Base-by-base conservation (phyloP, 2,329 filamentous ascomycete species). In the Aspergillus sojae region DNA sequence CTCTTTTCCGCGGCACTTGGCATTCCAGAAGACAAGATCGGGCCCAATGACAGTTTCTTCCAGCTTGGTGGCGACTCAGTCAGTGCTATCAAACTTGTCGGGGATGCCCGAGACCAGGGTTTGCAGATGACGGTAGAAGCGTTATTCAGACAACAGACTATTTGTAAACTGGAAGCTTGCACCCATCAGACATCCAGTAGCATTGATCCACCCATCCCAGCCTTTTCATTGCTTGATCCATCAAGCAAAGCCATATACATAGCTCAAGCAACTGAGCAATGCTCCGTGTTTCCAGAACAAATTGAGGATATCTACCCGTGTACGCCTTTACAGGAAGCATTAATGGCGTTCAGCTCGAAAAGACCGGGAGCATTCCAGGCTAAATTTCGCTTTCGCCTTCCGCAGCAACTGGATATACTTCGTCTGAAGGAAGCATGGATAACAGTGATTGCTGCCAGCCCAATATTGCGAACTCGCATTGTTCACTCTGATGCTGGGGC, bases 341-440 rank as follows among this genome's bases (percentile, higher is more conserved):
- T 79, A 7, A 67, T 82, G 50, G 76, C 80, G 3, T 73, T 81
- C 30, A 78, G 78, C 1, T 72, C 75, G 34, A 78, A 77, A 65
- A 72, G 78, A 55, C 70, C 72, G 21, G 9, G 77, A 9, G 32
- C 52, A 16, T 54, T 21, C 77, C 79, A 9, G 82, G 28, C 39
- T 10, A n/a, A 23, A 32, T 60, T 55, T 34, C 16, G 12, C 19
- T 54, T 39, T 28, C 6, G 28, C 0, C 34, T 61, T 2, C 21
- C 14, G 1, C 4, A 11, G 3, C 9, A 32, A 39, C 6, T 61
- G 3, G 36, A 61, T 36, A 1, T 34, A 12, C 26, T 3, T 14
- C 50, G 39, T 2, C 36, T 61, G 19, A 41, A 36, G n/a, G 16
- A 16, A 10, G 58, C 58, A 11, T 48, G 48, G 58, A 30, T 11